Base-by-base conservation (phyloP, 495 filamentous ascomycete genomes). In the Entonaema liquescens region DNA sequence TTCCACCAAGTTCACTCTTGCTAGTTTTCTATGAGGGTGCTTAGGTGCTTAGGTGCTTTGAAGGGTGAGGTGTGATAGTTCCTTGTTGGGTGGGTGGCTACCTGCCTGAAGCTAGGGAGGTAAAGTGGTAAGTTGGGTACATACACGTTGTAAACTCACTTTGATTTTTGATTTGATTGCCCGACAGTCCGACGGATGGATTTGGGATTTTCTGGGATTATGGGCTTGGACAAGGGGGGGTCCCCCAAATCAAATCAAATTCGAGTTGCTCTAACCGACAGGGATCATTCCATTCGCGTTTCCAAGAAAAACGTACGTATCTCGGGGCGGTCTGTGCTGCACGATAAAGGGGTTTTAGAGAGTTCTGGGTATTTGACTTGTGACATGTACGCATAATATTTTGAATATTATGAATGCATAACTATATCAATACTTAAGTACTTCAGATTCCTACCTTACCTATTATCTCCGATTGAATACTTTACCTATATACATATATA, bases 101-200 rank as follows among this genome's bases (percentile, higher is more conserved):
- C 68, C 40, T 66, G 68, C 68, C 68, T 62, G 42, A 31, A 65
- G 50, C 58, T 57, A 49, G 63, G 42, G 63, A 42, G 36, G 21
- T 36, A 54, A n/a, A 21, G 54, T 47, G 19, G 42, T 17, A 17
- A 17, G 35, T 19, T 42, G 17, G 35, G 63, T 53, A 52, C 19
- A 13, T 26, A 65, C 26, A 28, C 36, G 23, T 35, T 42, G 44
- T 44, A 53, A 54, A 59, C 47, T 64, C 52, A 63, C 31, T 44
- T 38, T 49, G 21, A 38, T 21, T 53, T 56, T 17, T 33, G 47
- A 64, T 59, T 59, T 63, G 59, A 60, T 72, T 64, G 59, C 69
- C 55, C 64, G 60, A 72, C 54, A 31, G 38, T 64, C 69, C 69
- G 59, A 60, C 52, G 62, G 59, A 62, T 71, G 57, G 58, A 62